A percentile compares a stretch with the other conserved stretches of the same genome.
Evolutionary conservation across 495 filamentous ascomycete species (phyloP).

Genomic region (Stereocaulon alpinum): DNA sequence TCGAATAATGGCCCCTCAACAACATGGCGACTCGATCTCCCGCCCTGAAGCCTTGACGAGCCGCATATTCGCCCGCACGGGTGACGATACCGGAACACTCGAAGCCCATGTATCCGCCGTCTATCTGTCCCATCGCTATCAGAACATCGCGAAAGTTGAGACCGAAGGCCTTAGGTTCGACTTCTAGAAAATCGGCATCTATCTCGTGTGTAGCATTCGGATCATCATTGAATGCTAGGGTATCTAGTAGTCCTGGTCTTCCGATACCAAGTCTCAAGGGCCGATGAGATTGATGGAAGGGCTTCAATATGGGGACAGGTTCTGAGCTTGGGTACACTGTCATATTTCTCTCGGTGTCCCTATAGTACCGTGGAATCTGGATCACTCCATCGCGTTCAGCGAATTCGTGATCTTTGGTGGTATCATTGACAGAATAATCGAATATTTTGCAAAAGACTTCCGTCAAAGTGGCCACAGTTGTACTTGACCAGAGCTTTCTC

Average conservation of each 20-base stretch:
- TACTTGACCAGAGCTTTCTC: not conserved
- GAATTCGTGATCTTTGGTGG: no score
- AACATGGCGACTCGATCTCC: conserved; percentile 13
- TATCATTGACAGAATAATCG: no score
- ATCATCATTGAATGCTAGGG: conserved; percentile 12
- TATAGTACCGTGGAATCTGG: no score
- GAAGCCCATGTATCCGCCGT: conserved; percentile 29
- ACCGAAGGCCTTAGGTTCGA: conserved; percentile 5
- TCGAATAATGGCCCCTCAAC: not conserved
- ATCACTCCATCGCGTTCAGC: no score
- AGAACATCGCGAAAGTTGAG: conserved; percentile 23
- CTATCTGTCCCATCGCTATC: conserved; percentile 29
- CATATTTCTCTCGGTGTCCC: no score
- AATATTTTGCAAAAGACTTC: not conserved
- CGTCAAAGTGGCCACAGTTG: not conserved
- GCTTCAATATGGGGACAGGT: not conserved
- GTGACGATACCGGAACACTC: conserved; percentile 47
- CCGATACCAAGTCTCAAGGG: conserved; percentile 4
- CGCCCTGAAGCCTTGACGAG: conserved; percentile 12
- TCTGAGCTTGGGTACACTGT: no score
- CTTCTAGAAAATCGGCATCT: no score
- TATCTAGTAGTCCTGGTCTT: conserved; percentile 1
- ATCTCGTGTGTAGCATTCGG: conserved; percentile 10
- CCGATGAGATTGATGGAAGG: not conserved
- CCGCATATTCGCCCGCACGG: conserved; percentile 38